Base-by-base conservation (phyloP, 2,329 filamentous ascomycete species). In the Hymenoscyphus fraxineus region DNA sequence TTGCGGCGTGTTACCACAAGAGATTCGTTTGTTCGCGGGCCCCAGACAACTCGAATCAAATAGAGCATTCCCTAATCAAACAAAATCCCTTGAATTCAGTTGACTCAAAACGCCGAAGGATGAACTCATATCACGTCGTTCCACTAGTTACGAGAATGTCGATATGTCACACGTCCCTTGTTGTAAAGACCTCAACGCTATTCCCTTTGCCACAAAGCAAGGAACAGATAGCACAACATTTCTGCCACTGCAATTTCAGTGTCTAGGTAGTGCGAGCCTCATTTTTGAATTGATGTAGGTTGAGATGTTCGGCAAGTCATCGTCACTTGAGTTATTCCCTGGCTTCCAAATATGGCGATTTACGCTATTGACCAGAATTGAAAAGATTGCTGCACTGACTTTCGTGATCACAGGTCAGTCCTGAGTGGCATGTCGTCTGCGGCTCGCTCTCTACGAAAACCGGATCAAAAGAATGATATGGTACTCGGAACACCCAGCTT, bases 161-260 rank as follows among this genome's bases (percentile, higher is more conserved):
- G 63, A 66, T 35, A 35, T 66, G 66, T 66, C 61, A 68, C 65
- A 69, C 68, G 65, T 64, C 66, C 66, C 67, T 69, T 66, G 63
- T 68, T 66, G 60, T 61, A 68, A 56, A 31, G 61, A 67, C 67
- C 65, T 64, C 66, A 32, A 58, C 47, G 54, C 54, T 27, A 57
- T 57, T 62, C 63, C 62, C 60, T 58, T 67, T 47, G 62, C 68
- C 65, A 66, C 63, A 61, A 69, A 64, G 68, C 68, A 71, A 72
- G 71, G 70, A 67, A 69, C 66, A 60, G 2, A 35, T 61, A 35
- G 10, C 32, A 60, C 39, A 51, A 51, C 40, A 47, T 51, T 27
- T 31, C 58, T 40, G n/a, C 6, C 35, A 35, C 35, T 35, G 35
- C 2, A 35, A 47, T 22, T 40, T n/a, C 44, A 47, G n/a, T 22